These are phyloP conservation scores for Botryosphaeria agaves DNA, from an alignment of 2,329 filamentous ascomycete species.

Conservation along the genomic window DNA sequence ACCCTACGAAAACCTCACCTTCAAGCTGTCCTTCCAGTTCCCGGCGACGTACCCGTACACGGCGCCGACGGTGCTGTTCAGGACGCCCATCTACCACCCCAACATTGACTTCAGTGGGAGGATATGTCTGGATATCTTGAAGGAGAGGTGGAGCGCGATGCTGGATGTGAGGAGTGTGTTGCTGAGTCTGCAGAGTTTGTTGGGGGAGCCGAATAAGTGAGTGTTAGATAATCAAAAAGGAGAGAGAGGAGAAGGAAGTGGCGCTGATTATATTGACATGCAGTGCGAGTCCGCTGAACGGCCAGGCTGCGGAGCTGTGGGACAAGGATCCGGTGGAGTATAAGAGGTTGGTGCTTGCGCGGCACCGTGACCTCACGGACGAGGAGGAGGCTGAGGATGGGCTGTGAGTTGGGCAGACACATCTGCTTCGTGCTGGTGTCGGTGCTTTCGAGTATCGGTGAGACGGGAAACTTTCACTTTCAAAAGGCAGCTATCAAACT, in stretches of 20 bases:
- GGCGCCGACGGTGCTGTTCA: slow-evolving; percentile 84
- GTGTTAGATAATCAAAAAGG: slow-evolving; percentile 14
- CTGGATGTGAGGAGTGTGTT: slow-evolving; percentile 93
- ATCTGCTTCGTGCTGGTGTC: too few species aligned
- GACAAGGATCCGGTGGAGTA: slow-evolving; percentile 77
- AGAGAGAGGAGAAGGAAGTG: not conserved
- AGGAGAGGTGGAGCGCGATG: slow-evolving; percentile 97
- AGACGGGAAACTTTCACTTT: too few species aligned
- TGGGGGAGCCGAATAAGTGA: slow-evolving; percentile 97
- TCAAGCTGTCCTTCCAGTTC: slow-evolving; percentile 88
- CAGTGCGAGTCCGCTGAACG: slow-evolving; percentile 86
- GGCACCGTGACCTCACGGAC: slow-evolving; percentile 39
- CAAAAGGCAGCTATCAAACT: too few species aligned
- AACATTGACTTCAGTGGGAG: slow-evolving; percentile 95
- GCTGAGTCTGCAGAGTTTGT: slow-evolving; percentile 80
- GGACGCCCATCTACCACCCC: slow-evolving; percentile 96
- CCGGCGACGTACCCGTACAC: slow-evolving; percentile 86
- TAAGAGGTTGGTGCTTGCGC: slow-evolving; percentile 53
- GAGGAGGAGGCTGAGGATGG: too few species aligned
- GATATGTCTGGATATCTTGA: slow-evolving; percentile 94
- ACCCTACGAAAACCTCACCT: slow-evolving; percentile 70
- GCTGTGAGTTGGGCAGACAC: too few species aligned
- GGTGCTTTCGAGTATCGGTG: too few species aligned
- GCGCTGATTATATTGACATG: slow-evolving; percentile 7
- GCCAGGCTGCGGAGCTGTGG: slow-evolving; percentile 91